A percentile compares a stretch with the other conserved stretches of the same genome.
Conservation (phyloP, 1,284 basidiomycete species). For the Trametes versicolor region DNA sequence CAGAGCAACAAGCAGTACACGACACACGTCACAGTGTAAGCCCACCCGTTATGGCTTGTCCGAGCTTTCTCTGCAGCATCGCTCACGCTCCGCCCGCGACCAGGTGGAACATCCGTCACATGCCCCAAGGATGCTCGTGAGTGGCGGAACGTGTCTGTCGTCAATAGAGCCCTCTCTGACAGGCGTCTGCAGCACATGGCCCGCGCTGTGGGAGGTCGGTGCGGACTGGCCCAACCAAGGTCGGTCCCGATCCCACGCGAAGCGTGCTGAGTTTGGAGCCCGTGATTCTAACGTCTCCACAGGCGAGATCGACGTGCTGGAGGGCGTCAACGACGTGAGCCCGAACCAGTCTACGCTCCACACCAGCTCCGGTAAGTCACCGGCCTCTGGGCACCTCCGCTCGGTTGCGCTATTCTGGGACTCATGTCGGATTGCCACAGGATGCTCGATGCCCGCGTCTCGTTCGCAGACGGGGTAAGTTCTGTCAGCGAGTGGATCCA, state of each 20-base stretch:
- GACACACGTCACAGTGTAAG: conserved; percentile 66
- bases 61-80: not conserved
- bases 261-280: conserved; percentile 36
- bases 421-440: conserved; percentile 42
- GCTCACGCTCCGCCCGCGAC: conserved; percentile 5
- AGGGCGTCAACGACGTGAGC: conserved; percentile 68
- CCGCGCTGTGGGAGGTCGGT: conserved; percentile 51
- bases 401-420: not conserved
- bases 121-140: conserved; percentile 74
- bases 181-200: conserved; percentile 46
- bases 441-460: conserved; percentile 66
- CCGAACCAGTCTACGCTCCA: conserved; percentile 73
- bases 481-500: not conserved
- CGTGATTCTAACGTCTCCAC: conserved; percentile 14
- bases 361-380: conserved; percentile 54
- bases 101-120: conserved; percentile 64
- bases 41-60: conserved; percentile 10
- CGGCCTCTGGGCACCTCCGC: not conserved
- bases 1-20: conserved; percentile 60
- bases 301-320: conserved; percentile 78
- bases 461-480: conserved; percentile 62
- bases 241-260: conserved; percentile 29
- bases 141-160: conserved; percentile 36
- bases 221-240: conserved; percentile 46
- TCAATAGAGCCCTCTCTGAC: conserved; percentile 17